Base-by-base conservation (phyloP, 2,329 filamentous ascomycete genomes). In the Penicillium sp. region DNA sequence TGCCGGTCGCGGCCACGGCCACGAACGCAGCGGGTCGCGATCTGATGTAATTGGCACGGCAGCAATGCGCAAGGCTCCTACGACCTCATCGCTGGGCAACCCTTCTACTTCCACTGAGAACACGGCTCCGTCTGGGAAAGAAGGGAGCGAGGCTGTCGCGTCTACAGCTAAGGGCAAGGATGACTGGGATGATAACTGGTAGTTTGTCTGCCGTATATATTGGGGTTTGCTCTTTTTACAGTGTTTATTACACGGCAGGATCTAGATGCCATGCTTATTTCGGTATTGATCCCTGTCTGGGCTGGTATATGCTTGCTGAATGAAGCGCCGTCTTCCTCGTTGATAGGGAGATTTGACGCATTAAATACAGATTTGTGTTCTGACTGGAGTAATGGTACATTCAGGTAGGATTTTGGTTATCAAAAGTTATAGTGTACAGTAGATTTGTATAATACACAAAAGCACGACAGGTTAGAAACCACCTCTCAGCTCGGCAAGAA, bases 21-120 rank as follows among this genome's bases (percentile, higher is more conserved):
- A 63, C 50, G 47, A 59, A 27, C 50, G 63, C 40, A 55, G 57
- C 51, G 71, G 58, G 20, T 63, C 57, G 26, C 58, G 69, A 50
- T 72, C 73, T 38, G 77, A 76, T 41, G 71, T 72, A 24, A 77
- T 85, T 53, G 82, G 82, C 7, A 85, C 82, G n/a, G 76, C 75
- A 52, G 81, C 81, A 14, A 78, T 85, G 74, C 82, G 78, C 65
- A 78, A 76, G 58, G 64, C 61, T 4, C 63, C 58, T 31, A 40
- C 50, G 7, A 28, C 43, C 6, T 52, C 56, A 24, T 49, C 58
- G 29, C 40, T 56, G 47, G 42, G 45, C 35, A 51, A 54, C 28
- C 47, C 56, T 23, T 42, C 52, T 36, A 46, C 49, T 24, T 20
- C 52, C 27, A 50, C 40, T 8, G 42, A 60, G n/a, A 55, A 60